Conservation (phyloP, 495 filamentous ascomycete species). For the Rusavskia elegans region DNA sequence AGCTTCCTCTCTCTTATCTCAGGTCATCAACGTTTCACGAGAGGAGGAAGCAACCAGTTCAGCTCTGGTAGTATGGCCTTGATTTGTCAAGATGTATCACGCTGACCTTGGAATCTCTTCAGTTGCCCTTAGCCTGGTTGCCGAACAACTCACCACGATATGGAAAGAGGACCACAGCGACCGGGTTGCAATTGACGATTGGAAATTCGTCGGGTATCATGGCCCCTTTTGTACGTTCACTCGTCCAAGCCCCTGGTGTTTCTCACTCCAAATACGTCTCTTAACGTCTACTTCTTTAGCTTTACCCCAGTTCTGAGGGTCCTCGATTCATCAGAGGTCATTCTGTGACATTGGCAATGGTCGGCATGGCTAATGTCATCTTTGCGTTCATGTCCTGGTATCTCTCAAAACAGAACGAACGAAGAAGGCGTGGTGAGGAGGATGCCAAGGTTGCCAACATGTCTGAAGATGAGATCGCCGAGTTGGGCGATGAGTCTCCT, state of each 20-base stretch:
- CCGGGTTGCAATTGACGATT: constrained; percentile 48
- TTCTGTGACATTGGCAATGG: constrained; percentile 37
- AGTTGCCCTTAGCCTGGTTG: constrained; percentile 51
- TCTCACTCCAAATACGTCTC: background rate
- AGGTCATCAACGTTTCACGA: too few relatives aligned
- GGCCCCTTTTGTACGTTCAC: constrained; percentile 43
- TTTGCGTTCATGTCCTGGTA: constrained; percentile 41
- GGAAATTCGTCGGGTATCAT: constrained; percentile 57
- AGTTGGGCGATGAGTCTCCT: constrained; percentile 53
- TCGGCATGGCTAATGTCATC: constrained; percentile 28
- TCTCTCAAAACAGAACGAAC: constrained; percentile 37
- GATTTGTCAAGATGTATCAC: too few relatives aligned
- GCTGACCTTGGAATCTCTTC: too few relatives aligned
- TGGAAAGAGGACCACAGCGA: constrained; percentile 55
- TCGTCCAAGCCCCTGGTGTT: background rate
- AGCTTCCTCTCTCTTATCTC: too few relatives aligned
- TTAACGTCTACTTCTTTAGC: constrained; percentile 9
- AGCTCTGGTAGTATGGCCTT: too few relatives aligned
- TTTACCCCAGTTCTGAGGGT: constrained; percentile 21
- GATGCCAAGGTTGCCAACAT: constrained; percentile 37
- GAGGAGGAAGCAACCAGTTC: too few relatives aligned
- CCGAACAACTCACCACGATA: constrained; percentile 45
- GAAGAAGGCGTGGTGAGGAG: constrained; percentile 33
- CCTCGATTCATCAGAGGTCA: constrained; percentile 37
- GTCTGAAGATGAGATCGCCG: constrained; percentile 47